phyloP scores from a whole-genome alignment of 1,139 yeast species.

The Wickerhamiella pararugosa region DNA sequence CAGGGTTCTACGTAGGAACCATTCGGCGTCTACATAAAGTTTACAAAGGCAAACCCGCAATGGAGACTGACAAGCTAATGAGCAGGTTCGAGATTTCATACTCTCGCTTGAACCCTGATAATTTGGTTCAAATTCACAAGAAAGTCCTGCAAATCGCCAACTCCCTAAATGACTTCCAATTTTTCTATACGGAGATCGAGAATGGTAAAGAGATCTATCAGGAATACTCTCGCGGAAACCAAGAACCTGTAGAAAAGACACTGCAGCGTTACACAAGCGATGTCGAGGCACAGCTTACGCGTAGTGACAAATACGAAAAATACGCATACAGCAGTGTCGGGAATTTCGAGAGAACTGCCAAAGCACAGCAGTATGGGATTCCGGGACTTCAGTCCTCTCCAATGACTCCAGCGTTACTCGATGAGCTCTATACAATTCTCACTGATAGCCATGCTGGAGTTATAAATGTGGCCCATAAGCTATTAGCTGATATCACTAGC shows the following conservation, averaged over 20 bases:
- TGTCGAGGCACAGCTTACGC: too few species aligned
- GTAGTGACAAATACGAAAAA: too few species aligned
- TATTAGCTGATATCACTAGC: conserved; percentile 8
- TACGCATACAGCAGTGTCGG: too few species aligned
- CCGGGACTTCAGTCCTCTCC: too few species aligned
- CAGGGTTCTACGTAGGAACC: conserved; percentile 7
- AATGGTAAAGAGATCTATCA: conserved; percentile 7
- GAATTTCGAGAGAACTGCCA: too few species aligned
- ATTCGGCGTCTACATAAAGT: conserved; percentile 3
- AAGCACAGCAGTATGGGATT: too few species aligned
- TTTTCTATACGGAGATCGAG: conserved; percentile 8
- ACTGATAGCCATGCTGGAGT: conserved; percentile 7
- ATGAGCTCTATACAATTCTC: conserved; percentile 12
- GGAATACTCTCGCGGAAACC: conserved; percentile 4
- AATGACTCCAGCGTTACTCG: conserved; percentile 7
- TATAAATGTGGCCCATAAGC: conserved; percentile 9
- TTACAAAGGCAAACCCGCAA: conserved; percentile 6
- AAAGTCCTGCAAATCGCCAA: neutral
- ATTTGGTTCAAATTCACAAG: conserved; percentile 8
- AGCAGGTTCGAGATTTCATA: conserved; percentile 13
- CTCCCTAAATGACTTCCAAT: conserved; percentile 5
- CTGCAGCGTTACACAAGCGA: too few species aligned
- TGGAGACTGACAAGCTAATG: conserved; percentile 13
- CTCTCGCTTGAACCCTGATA: conserved; percentile 16
- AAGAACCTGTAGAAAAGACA: too few species aligned